Conservation (phyloP, 2,329 filamentous ascomycete genomes). For the Camillea tinctor region DNA sequence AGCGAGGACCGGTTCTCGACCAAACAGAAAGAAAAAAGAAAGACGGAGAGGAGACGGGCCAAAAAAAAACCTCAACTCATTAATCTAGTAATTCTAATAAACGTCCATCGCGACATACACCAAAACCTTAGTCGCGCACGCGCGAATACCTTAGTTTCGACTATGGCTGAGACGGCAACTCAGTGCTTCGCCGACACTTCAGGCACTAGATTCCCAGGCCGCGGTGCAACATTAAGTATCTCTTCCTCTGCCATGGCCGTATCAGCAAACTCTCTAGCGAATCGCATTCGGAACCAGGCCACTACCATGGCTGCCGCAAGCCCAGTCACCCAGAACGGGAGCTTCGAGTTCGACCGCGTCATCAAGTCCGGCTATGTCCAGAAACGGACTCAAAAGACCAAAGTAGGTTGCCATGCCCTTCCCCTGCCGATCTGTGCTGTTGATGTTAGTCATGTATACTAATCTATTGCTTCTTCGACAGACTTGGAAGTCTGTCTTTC, state of each 20-base stretch:
- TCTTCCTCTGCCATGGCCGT: constrained; percentile 24
- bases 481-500: constrained; percentile 86
- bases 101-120: not conserved
- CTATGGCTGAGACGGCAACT: constrained; percentile 29
- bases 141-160: not conserved
- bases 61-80: not conserved
- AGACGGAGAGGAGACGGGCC: too few relatives aligned
- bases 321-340: constrained; percentile 90
- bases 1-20: not conserved
- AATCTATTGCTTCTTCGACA: constrained; percentile 37
- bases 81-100: not conserved
- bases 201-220: constrained; percentile 19
- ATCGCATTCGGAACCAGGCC: constrained; percentile 42
- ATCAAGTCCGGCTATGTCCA: constrained; percentile 84
- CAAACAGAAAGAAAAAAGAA: not conserved
- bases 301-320: constrained; percentile 66
- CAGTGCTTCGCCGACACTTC: constrained; percentile 20
- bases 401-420: constrained; percentile 53
- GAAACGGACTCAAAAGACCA: constrained; percentile 91
- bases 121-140: not conserved
- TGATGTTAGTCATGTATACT: constrained; percentile 12
- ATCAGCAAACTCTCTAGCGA: constrained; percentile 24
- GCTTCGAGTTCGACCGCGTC: constrained; percentile 93
- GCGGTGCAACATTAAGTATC: constrained; percentile 28
- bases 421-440: not conserved